Evolutionary conservation across 495 filamentous ascomycete genomes (phyloP), one percentile per base, ranked within the genome.

Genomic region (Hypomontagnella monticulosa): DNA sequence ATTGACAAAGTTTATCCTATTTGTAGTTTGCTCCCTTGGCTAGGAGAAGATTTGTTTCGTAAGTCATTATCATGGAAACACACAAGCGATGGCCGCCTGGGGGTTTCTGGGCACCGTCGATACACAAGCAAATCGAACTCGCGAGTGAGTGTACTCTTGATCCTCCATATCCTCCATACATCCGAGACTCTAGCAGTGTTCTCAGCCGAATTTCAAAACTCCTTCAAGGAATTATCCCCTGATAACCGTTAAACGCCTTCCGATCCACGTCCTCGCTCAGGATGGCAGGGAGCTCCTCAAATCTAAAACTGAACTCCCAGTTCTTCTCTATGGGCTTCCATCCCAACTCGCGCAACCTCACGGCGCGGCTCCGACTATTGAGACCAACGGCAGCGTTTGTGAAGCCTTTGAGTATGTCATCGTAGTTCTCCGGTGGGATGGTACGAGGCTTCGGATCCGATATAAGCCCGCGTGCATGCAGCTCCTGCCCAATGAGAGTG

Each of bases 391-490:
- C 66, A 11, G 61, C 20, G n/a, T 72, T 27, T 14, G 66, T 57
- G 37, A 33, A 37, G 1, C 49, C 23, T 4, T 66, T 71, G 47
- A 78, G 78, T 1, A 80, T 8, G 66, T 80, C 77, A 4, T 27
- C n/a, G 62, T 61, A 59, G 51, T 65, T 56, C 88, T 82, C 41
- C 81, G 81, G 23, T 9, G 70, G 57, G 46, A 80, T 64, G 9
- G 59, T 60, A 37, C 59, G 70, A 2, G 76, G 67, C 8, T 32
- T 63, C 8, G 84, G 79, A 5, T 81, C 82, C 23, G 84, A 70
- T 57, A 92, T 84, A 42, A 87, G 84, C 2, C 86, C 85, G 70
- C 87, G 83, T 63, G 85, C 82, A 54, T 86, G 79, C 1, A 88
- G 87, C 58, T 81, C 80, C 59, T 83, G 70, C 0, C 85, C 89